Base-by-base conservation (phyloP, 2,329 filamentous ascomycete genomes). In the Hypoxylon sp. region DNA sequence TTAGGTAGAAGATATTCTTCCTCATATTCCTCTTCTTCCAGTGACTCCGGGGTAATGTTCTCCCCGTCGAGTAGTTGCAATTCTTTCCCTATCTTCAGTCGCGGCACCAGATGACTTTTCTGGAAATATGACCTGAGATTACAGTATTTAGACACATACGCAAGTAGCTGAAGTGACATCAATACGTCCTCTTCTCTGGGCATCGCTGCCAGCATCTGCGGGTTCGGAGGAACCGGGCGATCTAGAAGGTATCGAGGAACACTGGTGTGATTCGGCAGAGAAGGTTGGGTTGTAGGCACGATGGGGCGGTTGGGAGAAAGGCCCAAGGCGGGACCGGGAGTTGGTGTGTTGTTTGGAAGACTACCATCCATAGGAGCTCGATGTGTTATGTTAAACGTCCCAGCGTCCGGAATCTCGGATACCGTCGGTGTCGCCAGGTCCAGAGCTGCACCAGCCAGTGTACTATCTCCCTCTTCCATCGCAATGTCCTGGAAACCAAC, bases 121-220 rank as follows among this genome's bases (percentile, higher is more conserved):
- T 99, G 94, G 71, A 99, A 99, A 71, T 97, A 99, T 3, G 90
- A 88, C 12, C 94, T 86, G 20, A 99, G 82, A 64, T 96, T 95
- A 78, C 94, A 97, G 74, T 99, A 99, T 72, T 99, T 99, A 16
- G 92, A 97, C 48, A 99, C 93, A 69, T 99, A 99, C 11, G 94
- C 94, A 34, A 99, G 82, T 13, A 99, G 83, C 72, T 99, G 94
- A 26, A 99, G 80, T 4, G 94, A 97, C 93, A 99, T 97, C 58
- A 99, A 79, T 2, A 99, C 94, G 66, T 99, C 94, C 71, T 99
- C 94, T 64, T 99, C 94, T 40, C 94, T 86, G 7, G 94, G 94
- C 89, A 97, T 96, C 7, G 91, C 88, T 19, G 92, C 90, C 21
- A 96, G 77, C 63, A 95, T 87, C 61, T 88, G 86, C 11, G 88